phyloP scores from a whole-genome alignment of 129 eudicot species.

The Solidago caesia region DNA sequence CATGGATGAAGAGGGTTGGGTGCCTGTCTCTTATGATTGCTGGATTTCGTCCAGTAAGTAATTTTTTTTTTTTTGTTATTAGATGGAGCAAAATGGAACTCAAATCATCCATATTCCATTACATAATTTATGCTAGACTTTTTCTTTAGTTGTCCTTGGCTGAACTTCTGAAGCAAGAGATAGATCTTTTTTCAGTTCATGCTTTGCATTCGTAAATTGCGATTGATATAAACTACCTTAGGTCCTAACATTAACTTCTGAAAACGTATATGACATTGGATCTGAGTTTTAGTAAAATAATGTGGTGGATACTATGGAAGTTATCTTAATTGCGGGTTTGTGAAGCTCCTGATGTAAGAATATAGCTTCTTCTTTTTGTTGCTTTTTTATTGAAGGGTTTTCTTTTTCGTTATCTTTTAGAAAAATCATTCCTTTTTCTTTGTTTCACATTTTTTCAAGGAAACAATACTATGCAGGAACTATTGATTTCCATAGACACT shows the following conservation, averaged over 20 bases:
- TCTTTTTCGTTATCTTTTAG: background rate
- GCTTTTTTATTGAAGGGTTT: background rate
- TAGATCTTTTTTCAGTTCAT: no score
- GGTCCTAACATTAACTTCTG: background rate
- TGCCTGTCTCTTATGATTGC: slow-evolving; percentile 56
- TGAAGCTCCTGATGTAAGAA: slow-evolving; percentile 16
- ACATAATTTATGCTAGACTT: no score
- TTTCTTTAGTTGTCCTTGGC: no score
- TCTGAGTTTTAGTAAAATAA: background rate
- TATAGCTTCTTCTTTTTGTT: no score
- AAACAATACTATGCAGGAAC: background rate
- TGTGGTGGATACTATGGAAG: background rate
- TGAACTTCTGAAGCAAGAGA: no score
- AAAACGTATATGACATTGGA: background rate
- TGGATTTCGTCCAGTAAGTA: slow-evolving; percentile 69
- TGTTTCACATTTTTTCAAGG: background rate
- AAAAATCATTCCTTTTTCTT: background rate
- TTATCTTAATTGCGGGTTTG: background rate
- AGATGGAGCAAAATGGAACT: no score
- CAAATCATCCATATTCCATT: no score
- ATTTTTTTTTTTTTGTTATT: background rate
- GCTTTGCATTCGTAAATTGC: no score
- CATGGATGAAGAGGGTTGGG: slow-evolving; percentile 85
- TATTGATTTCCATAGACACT: slow-evolving; percentile 2
- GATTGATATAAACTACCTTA: no score